Evolutionary conservation across 1,139 yeast species (phyloP).

Genomic region (Yamadazyma sp.): DNA sequence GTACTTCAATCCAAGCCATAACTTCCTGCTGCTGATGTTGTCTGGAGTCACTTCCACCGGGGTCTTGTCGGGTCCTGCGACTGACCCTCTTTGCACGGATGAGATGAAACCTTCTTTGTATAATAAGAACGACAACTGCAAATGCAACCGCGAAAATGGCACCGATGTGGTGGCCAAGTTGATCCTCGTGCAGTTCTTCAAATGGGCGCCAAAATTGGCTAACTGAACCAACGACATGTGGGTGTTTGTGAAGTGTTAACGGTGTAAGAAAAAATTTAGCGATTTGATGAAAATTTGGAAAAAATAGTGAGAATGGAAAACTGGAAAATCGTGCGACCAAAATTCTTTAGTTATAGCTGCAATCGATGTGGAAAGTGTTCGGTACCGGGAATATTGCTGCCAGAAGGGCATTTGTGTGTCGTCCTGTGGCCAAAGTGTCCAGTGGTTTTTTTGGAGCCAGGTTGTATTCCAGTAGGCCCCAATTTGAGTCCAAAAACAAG

Average conservation of each 20-base stretch:
- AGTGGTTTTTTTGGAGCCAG: not conserved
- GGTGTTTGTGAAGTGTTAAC: too few relatives aligned
- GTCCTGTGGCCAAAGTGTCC: not conserved
- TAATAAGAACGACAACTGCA: slow-evolving; percentile 79
- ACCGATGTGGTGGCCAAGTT: slow-evolving; percentile 73
- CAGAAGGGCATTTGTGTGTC: not conserved
- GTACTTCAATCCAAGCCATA: slow-evolving; percentile 92
- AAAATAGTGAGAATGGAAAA: slow-evolving; percentile 1
- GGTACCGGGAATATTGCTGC: not conserved
- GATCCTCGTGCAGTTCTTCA: slow-evolving; percentile 84
- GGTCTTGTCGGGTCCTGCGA: slow-evolving; percentile 76
- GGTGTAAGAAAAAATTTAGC: not conserved
- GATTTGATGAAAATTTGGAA: slow-evolving; percentile 7
- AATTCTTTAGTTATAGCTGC: too few relatives aligned
- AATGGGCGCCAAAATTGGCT: slow-evolving; percentile 83
- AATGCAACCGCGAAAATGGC: slow-evolving; percentile 81
- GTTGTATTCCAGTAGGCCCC: not conserved
- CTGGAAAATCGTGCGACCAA: not conserved
- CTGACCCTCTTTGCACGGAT: slow-evolving; percentile 84
- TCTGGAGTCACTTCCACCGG: slow-evolving; percentile 85
- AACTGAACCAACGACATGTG: slow-evolving; percentile 81
- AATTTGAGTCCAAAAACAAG: slow-evolving; percentile 9
- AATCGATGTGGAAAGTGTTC: slow-evolving; percentile 1
- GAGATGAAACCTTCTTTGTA: slow-evolving; percentile 90
- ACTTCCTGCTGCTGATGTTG: slow-evolving; percentile 79